Conservation (phyloP, 805 yeast species). For the Helenozyma baotianmanensis region DNA sequence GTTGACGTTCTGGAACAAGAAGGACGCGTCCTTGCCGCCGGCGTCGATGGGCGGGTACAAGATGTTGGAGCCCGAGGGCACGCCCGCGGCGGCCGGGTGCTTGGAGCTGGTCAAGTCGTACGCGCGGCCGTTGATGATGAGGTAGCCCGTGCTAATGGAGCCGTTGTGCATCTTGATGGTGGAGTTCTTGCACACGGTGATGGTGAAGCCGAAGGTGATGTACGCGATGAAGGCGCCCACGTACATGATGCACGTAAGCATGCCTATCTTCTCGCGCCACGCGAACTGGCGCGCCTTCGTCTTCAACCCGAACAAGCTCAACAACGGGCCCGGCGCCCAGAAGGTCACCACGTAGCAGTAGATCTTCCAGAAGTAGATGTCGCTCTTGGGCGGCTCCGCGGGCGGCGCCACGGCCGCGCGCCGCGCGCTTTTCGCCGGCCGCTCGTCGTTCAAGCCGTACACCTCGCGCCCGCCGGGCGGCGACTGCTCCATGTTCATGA, state of each 20-base stretch:
- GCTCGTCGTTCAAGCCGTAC: conserved; percentile 61
- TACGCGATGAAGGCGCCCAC: conserved; percentile 79
- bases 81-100: conserved; percentile 83
- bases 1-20: conserved; percentile 86
- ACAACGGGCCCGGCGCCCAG: conserved; percentile 83
- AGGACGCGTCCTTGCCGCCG: conserved; percentile 82
- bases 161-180: conserved; percentile 50
- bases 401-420: conserved; percentile 13
- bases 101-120: conserved; percentile 64
- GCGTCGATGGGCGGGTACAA: conserved; percentile 83
- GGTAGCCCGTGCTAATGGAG: conserved; percentile 53
- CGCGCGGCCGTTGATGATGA: conserved; percentile 80
- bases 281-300: conserved; percentile 84
- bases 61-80: conserved; percentile 62
- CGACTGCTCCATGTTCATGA: conserved; percentile 32
- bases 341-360: conserved; percentile 81
- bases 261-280: conserved; percentile 94
- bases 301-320: conserved; percentile 70
- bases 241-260: conserved; percentile 67
- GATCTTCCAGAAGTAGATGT: conserved; percentile 63
- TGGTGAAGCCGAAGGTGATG: conserved; percentile 87
- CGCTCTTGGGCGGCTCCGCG: conserved; percentile 7
- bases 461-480: conserved; percentile 43
- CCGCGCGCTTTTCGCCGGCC: conserved; percentile 25
- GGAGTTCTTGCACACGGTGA: conserved; percentile 61